Evolutionary conservation across 2,329 filamentous ascomycete genomes (phyloP), one percentile per base, ranked within the genome.

Genomic region (Fusarium bactridioides): DNA sequence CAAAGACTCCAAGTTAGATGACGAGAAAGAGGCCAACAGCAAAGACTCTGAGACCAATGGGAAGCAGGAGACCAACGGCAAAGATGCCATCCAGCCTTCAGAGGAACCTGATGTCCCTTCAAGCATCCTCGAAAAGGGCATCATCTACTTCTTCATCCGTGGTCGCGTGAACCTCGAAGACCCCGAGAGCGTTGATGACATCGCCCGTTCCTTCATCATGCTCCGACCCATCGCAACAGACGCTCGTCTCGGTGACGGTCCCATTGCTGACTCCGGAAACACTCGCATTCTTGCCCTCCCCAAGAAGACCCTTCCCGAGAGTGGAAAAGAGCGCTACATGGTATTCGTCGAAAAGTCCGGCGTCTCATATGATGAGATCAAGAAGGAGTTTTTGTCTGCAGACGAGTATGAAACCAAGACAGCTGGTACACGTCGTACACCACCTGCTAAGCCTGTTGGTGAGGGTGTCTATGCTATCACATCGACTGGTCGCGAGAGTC

Each of bases 81-180:
- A 74, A 33, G 70, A 74, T 18, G 75, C 78, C 2, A 63, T 76
- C 2, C 50, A 74, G 19, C 71, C 71, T 23, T 61, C 63, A 5
- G 37, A 74, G 53, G 81, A 80, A 31, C 55, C 64, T 8, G 54
- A 77, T 21, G 74, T 84, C 3, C 83, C 85, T 1, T 84, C 87
- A 1, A 86, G 76, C 55, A 90, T 97, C 29, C 86, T 97, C 5
- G 94, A 98, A 78, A 97, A 96, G 77, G 94, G 94, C 7, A 88
- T 96, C 75, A 91, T 97, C 74, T 97, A 97, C 85, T 97, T 97
- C 86, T 97, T 97, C 84, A 92, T 92, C 76, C 91, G 94, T 23
- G 90, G 90, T 12, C 91, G 94, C 18, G 93, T 97, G 41, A 89
- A 90, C 56, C 86, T 93, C 31, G 89, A 94, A 9, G 86, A 93